phyloP scores from a whole-genome alignment of 108 stramenopile species.

The Nannochloropsis oceanica region DNA sequence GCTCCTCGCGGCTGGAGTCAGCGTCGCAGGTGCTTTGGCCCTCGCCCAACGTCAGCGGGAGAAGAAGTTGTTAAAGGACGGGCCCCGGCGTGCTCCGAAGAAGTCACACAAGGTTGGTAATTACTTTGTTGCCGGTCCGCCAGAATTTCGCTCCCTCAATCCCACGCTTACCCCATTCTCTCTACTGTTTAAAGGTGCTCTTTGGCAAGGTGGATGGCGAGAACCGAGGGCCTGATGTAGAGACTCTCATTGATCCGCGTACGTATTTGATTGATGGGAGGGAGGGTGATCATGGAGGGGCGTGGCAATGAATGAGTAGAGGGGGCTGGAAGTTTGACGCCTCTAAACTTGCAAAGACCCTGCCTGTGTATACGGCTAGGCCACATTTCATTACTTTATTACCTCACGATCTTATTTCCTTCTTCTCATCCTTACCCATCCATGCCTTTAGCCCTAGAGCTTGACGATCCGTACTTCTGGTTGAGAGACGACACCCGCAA shows the following conservation, averaged over 20 bases:
- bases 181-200: neutral
- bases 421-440: no score
- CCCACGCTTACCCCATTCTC: no score
- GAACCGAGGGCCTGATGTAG: constrained; percentile 1
- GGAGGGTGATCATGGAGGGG: no score
- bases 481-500: constrained; percentile 65
- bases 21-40: neutral
- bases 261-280: neutral
- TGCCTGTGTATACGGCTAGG: no score
- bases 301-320: no score
- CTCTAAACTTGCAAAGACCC: no score
- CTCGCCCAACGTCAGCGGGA: neutral
- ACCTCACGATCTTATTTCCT: no score
- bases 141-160: neutral
- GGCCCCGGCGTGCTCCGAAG: neutral
- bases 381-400: no score
- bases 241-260: constrained; percentile 54
- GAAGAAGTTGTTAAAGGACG: neutral
- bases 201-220: constrained; percentile 2
- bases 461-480: constrained; percentile 76
- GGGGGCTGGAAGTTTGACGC: no score
- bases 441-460: neutral
- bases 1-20: neutral
- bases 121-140: neutral
- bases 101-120: neutral